Percentiles rank a stretch among this genome's conserved stretches.
phyloP scores from a whole-genome alignment of 768 basidiomycete genomes.

The Termitomyces sp. region DNA sequence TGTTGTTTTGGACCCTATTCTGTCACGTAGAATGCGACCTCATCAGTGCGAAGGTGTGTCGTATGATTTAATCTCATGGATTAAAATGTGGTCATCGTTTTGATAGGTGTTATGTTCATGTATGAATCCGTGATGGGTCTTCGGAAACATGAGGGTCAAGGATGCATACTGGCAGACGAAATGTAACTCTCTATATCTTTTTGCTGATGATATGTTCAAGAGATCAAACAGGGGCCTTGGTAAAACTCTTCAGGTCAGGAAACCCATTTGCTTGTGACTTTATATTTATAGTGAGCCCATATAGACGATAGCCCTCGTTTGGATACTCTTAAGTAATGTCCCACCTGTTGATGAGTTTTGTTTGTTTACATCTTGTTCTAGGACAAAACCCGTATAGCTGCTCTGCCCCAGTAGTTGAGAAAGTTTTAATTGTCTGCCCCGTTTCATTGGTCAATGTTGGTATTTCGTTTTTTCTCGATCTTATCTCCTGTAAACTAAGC shows the following conservation, averaged over 20 bases:
- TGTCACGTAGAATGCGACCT: slow-evolving; percentile 68
- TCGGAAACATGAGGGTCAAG: slow-evolving; percentile 84
- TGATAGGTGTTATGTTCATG: slow-evolving; percentile 73
- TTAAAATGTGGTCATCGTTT: background rate
- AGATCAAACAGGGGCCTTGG: slow-evolving; percentile 71
- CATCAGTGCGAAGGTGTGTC: slow-evolving; percentile 82
- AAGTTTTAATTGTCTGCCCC: slow-evolving; percentile 90
- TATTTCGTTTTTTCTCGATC: background rate
- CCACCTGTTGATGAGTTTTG: background rate
- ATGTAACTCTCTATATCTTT: slow-evolving; percentile 47
- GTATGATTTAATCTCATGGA: background rate
- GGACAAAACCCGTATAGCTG: slow-evolving; percentile 81
- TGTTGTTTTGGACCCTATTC: slow-evolving; percentile 88
- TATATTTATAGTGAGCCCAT: background rate
- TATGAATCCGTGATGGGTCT: slow-evolving; percentile 97
- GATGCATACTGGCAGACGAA: slow-evolving; percentile 96
- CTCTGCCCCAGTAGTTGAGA: slow-evolving; percentile 53
- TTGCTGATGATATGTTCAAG: background rate
- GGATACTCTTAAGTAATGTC: slow-evolving; percentile 82
- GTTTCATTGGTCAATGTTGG: slow-evolving; percentile 81
- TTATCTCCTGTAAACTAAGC: background rate
- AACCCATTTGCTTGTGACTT: background rate
- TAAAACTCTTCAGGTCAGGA: slow-evolving; percentile 77
- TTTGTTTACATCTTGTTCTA: slow-evolving; percentile 21
- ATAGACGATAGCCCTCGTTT: slow-evolving; percentile 86